Conservation (phyloP, 2,329 filamentous ascomycete genomes). For the Teratosphaeria zuluensis region DNA sequence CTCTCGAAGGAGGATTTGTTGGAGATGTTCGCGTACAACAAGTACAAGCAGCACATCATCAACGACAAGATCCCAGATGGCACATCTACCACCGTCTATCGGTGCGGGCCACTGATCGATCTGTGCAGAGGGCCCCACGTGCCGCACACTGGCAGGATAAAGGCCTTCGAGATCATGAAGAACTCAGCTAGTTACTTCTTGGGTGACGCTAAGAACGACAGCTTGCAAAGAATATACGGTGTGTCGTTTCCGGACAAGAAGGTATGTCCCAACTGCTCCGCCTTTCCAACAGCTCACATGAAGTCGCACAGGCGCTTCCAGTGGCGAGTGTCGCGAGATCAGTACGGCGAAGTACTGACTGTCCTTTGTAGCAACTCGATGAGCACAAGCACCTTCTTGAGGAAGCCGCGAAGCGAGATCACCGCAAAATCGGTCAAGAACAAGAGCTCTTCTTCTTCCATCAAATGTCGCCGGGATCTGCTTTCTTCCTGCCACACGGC, state of each 20-base stretch:
- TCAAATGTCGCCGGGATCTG: conserved; percentile 81
- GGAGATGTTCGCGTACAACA: conserved; percentile 96
- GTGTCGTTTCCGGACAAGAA: conserved; percentile 98
- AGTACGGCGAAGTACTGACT: neutral
- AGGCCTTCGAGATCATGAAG: conserved; percentile 90
- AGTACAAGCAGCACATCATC: conserved; percentile 98
- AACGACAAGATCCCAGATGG: conserved; percentile 82
- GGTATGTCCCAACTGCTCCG: conserved; percentile 35
- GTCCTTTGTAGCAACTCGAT: conserved; percentile 41
- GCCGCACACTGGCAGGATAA: conserved; percentile 84
- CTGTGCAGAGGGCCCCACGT: conserved; percentile 92
- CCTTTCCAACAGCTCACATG: too few species aligned
- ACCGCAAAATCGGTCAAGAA: conserved; percentile 84
- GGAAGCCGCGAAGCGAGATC: conserved; percentile 95
- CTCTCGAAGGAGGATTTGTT: conserved; percentile 84
- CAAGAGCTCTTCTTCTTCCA: conserved; percentile 98
- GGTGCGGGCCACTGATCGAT: conserved; percentile 88
- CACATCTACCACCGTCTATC: conserved; percentile 86
- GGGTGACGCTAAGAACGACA: conserved; percentile 87
- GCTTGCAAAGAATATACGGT: conserved; percentile 90
- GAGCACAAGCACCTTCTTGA: conserved; percentile 93
- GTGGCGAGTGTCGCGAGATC: too few species aligned
- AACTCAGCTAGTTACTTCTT: conserved; percentile 83
- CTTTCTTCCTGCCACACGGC: conserved; percentile 85
- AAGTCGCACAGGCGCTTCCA: too few species aligned